Conservation (phyloP, 129 eudicot genomes). For the Helichrysum umbraculigerum region DNA sequence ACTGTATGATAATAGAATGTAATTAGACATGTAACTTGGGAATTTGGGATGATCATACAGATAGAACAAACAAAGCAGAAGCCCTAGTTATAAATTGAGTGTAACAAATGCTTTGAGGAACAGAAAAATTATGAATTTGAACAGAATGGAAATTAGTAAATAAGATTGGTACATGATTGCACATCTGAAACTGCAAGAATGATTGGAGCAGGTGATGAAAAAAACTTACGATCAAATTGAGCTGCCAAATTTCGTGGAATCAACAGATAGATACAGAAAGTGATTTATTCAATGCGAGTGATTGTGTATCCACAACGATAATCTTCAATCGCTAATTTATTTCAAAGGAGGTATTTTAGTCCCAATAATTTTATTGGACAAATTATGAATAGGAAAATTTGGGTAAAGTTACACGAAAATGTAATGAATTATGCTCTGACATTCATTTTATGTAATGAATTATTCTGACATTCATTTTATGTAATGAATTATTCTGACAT, state of each 20-base stretch:
- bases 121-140: not conserved
- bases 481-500: too few relatives aligned
- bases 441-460: too few relatives aligned
- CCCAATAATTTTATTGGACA: too few relatives aligned
- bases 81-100: not conserved
- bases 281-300: not conserved
- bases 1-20: not conserved
- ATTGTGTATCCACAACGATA: not conserved
- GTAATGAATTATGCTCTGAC: too few relatives aligned
- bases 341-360: too few relatives aligned
- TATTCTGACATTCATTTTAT: too few relatives aligned
- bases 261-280: not conserved
- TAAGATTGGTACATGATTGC: too few relatives aligned
- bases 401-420: too few relatives aligned
- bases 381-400: too few relatives aligned
- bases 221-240: not conserved
- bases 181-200: not conserved
- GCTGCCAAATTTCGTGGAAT: not conserved
- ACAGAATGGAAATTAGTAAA: not conserved
- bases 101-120: not conserved
- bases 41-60: not conserved
- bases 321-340: too few relatives aligned
- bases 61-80: not conserved
- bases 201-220: not conserved
- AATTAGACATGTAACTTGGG: not conserved